Base-by-base conservation (phyloP, 78 protist species). In the Isochrysis galbana region DNA sequence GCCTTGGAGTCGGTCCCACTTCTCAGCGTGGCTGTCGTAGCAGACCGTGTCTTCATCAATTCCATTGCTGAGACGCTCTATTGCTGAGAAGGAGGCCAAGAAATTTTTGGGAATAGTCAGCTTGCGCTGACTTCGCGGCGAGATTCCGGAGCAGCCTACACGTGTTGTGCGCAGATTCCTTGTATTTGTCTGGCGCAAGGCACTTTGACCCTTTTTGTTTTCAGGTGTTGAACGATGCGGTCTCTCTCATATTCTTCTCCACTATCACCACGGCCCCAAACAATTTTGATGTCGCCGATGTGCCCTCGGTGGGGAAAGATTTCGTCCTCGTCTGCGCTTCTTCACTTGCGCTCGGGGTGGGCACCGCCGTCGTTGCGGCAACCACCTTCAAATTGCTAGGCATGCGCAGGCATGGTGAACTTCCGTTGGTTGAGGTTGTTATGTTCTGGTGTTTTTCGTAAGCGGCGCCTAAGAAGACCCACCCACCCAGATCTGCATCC, bases 151-250 rank as follows among this genome's bases (percentile, higher is more conserved):
- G n/a, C n/a, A n/a, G n/a, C n/a, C n/a, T n/a, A n/a, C n/a, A n/a
- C n/a, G n/a, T n/a, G n/a, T n/a, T n/a, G n/a, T n/a, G n/a, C n/a
- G n/a, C n/a, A n/a, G n/a, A n/a, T n/a, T n/a, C n/a, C n/a, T n/a
- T n/a, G n/a, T n/a, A n/a, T n/a, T n/a, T n/a, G n/a, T n/a, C n/a
- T n/a, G n/a, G n/a, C n/a, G n/a, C n/a, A n/a, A n/a, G n/a, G n/a
- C n/a, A n/a, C n/a, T n/a, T n/a, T n/a, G n/a, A n/a, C n/a, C n/a
- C n/a, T n/a, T n/a, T n/a, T n/a, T n/a, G n/a, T n/a, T n/a, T n/a
- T n/a, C n/a, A n/a, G n/a, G n/a, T 80, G 38, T 48, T 88, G 38
- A 88, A 88, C 80, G 91, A 88, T 36, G 91, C 91, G 25, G 51
- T 88, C 26, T 3, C 91, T 2, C 5, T 88, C 48, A 29, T 88